phyloP scores from a whole-genome alignment of 2,329 filamentous ascomycete species.

The Daldinia sp. region DNA sequence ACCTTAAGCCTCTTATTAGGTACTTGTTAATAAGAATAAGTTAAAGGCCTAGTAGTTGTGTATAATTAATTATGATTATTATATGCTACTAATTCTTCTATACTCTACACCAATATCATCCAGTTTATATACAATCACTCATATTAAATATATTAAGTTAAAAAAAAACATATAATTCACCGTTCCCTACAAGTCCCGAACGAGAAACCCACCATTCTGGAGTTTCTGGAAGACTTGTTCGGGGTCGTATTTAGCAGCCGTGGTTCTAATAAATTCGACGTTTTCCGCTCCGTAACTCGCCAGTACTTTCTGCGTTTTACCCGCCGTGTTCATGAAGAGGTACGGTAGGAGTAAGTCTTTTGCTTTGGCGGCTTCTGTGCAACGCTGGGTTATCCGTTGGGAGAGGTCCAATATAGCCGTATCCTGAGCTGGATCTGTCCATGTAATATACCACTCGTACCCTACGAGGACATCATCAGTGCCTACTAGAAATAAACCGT shows the following conservation, averaged over 20 bases:
- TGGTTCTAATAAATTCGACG: conserved; percentile 34
- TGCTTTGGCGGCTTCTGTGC: conserved; percentile 27
- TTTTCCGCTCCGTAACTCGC: conserved; percentile 38
- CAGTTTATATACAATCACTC: conserved; percentile 13
- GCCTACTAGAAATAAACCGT: not conserved
- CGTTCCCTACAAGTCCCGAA: conserved; percentile 30
- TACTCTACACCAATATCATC: not conserved
- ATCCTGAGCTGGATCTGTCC: conserved; percentile 36
- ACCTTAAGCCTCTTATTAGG: too few species aligned
- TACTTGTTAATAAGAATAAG: not conserved
- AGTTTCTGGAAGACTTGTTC: conserved; percentile 39
- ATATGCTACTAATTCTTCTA: conserved; percentile 12
- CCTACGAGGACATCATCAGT: conserved; percentile 27
- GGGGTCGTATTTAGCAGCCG: conserved; percentile 43
- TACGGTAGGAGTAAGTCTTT: conserved; percentile 36
- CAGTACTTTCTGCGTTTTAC: conserved; percentile 37
- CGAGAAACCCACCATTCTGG: conserved; percentile 41
- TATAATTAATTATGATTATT: conserved; percentile 19
- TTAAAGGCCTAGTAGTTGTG: too few species aligned
- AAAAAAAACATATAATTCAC: not conserved
- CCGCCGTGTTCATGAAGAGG: conserved; percentile 42
- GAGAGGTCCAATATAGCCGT: conserved; percentile 33
- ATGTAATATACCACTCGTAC: conserved; percentile 44
- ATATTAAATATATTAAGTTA: conserved; percentile 13
- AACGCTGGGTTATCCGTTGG: conserved; percentile 34